Evolutionary conservation across 2,329 filamentous ascomycete genomes (phyloP), one percentile per base, ranked within the genome.

Genomic region (Claviceps sp.): DNA sequence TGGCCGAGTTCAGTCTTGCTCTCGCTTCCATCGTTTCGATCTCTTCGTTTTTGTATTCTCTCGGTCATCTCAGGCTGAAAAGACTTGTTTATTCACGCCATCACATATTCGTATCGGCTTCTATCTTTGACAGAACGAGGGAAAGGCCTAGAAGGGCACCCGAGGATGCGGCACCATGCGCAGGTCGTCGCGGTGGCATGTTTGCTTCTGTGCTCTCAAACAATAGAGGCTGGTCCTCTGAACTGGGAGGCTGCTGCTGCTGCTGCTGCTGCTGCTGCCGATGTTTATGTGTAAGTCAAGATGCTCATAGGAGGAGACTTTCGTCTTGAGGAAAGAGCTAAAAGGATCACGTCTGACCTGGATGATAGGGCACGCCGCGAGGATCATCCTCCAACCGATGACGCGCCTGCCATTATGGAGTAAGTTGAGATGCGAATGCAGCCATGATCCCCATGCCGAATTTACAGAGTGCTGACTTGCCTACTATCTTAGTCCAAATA

Each of bases 151-250:
- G n/a, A n/a, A n/a, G 47, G 20, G 34, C 23, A 36, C 42, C 29
- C 4, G 23, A 49, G n/a, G 26, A 54, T 54, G 53, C 44, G 37
- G 29, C 43, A 42, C 39, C 50, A 29, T 13, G 39, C 53, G 37
- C 55, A 53, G 40, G 48, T 61, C 17, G 53, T 52, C 22, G 53
- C 59, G 36, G 61, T 53, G 54, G 49, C 65, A 5, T 61, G 52
- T 56, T 42, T 64, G 51, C 57, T 67, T 53, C 53, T 63, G 50
- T 52, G 57, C 58, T 55, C 58, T 20, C 60, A 62, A 54, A 61
- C 55, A 51, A 58, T 58, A 23, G 58, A 64, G 63, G 66, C 66
- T 57, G 66, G 66, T 57, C 68, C 64, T 62, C 57, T 66, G 36
- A 59, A 59, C 50, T 61, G 65, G 63, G 61, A 59, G 56, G 57